Conservation (phyloP, 2,329 filamentous ascomycete species). For the Fusarium albosuccineum region DNA sequence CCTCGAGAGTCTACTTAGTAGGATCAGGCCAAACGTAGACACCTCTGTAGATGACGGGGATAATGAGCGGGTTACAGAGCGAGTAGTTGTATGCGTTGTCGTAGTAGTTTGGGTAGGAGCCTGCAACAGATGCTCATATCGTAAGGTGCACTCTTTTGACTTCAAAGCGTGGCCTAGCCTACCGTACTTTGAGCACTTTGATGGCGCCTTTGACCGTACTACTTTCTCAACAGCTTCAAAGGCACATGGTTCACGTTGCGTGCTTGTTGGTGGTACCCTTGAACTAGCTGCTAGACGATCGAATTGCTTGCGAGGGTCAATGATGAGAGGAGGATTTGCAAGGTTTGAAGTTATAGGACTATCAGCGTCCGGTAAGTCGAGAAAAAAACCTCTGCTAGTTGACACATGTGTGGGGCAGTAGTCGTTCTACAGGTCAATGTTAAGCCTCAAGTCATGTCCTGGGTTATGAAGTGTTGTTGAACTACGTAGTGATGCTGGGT, state of each 20-base stretch:
- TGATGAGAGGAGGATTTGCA: too few relatives aligned
- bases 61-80: slow-evolving; percentile 13
- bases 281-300: not conserved
- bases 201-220: not conserved
- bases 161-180: not conserved
- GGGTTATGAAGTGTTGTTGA: too few relatives aligned
- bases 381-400: too few relatives aligned
- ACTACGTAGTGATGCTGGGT: too few relatives aligned
- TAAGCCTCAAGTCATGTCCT: too few relatives aligned
- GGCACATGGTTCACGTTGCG: not conserved
- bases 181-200: not conserved
- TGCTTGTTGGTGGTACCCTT: not conserved
- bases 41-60: too few relatives aligned
- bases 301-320: not conserved
- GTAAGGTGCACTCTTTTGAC: slow-evolving; percentile 26
- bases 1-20: too few relatives aligned
- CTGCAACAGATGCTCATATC: slow-evolving; percentile 15
- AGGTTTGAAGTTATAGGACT: too few relatives aligned
- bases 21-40: too few relatives aligned
- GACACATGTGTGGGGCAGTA: too few relatives aligned
- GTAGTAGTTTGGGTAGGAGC: slow-evolving; percentile 1
- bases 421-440: too few relatives aligned
- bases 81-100: slow-evolving; percentile 7
- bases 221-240: slow-evolving; percentile 3
- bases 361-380: too few relatives aligned